Evolutionary conservation across 164 flowering plant species (phyloP).

Genomic region (Macadamia integrifolia): DNA sequence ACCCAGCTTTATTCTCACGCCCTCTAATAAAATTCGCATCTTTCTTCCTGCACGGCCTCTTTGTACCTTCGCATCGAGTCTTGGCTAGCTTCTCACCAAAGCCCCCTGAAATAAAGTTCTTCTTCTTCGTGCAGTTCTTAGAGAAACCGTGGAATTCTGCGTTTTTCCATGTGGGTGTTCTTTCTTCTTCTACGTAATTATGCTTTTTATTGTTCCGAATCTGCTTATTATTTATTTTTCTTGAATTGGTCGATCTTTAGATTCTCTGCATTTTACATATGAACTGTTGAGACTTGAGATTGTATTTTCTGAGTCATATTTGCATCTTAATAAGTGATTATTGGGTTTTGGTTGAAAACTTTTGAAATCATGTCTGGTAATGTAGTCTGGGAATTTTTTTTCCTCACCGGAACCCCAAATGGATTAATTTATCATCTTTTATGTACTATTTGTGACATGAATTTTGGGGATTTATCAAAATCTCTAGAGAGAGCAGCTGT

Average conservation of each 20-base stretch:
- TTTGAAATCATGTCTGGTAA: background rate
- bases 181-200: background rate
- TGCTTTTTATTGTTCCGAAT: background rate
- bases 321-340: background rate
- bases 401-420: background rate
- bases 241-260: background rate
- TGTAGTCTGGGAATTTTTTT: background rate
- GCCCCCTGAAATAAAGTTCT: background rate
- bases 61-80: background rate
- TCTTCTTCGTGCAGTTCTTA: background rate
- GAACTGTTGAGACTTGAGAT: background rate
- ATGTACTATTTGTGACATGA: too few species aligned
- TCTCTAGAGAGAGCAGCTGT: too few species aligned
- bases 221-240: background rate
- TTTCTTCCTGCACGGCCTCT: background rate
- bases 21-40: background rate
- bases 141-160: background rate
- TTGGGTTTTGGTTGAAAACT: background rate
- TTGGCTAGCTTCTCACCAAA: background rate
- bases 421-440: background rate
- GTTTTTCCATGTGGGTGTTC: background rate
- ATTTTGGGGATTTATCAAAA: too few species aligned
- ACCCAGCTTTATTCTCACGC: background rate
- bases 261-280: background rate
- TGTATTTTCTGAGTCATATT: background rate